Percentiles rank a stretch among this genome's conserved stretches.
These are phyloP conservation scores for Coriolopsis trogii DNA, from an alignment of 1,284 basidiomycete genomes.

Conservation along the genomic window DNA sequence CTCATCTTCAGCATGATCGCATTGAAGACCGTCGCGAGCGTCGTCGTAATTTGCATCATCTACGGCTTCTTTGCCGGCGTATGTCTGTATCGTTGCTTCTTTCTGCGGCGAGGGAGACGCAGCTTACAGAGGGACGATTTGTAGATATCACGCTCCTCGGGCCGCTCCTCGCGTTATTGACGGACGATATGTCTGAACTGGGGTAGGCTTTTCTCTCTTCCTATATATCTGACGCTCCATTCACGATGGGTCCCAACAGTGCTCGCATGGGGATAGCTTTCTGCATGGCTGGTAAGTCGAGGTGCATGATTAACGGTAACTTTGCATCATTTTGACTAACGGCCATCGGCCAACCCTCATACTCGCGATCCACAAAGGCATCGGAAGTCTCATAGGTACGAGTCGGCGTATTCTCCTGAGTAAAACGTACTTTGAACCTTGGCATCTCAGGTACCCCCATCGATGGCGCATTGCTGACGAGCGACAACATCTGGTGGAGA, in stretches of 20 bases:
- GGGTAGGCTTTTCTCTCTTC: conserved; percentile 11
- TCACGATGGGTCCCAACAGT: not conserved
- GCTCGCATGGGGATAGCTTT: conserved; percentile 24
- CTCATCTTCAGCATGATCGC: conserved; percentile 24
- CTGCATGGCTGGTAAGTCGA: no score
- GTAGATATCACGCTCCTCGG: conserved; percentile 20
- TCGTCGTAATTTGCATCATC: conserved; percentile 24
- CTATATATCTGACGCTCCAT: not conserved
- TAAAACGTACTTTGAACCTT: not conserved
- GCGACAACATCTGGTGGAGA: conserved; percentile 20
- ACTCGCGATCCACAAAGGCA: not conserved
- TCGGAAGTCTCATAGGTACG: conserved; percentile 21
- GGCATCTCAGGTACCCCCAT: conserved; percentile 16
- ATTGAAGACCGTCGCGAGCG: conserved; percentile 20
- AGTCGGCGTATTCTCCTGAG: not conserved
- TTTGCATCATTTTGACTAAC: not conserved
- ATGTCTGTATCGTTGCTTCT: conserved; percentile 8
- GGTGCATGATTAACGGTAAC: conserved; percentile 14
- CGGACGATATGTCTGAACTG: conserved; percentile 22
- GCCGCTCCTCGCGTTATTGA: conserved; percentile 17
- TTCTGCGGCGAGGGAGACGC: not conserved
- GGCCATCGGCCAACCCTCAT: not conserved
- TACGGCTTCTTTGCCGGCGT: conserved; percentile 26
- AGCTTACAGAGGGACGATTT: not conserved
- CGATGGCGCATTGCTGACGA: conserved; percentile 19